These are phyloP conservation scores for Physaria fendleri DNA, from an alignment of 345 rosid genomes.

Conservation along the genomic window DNA sequence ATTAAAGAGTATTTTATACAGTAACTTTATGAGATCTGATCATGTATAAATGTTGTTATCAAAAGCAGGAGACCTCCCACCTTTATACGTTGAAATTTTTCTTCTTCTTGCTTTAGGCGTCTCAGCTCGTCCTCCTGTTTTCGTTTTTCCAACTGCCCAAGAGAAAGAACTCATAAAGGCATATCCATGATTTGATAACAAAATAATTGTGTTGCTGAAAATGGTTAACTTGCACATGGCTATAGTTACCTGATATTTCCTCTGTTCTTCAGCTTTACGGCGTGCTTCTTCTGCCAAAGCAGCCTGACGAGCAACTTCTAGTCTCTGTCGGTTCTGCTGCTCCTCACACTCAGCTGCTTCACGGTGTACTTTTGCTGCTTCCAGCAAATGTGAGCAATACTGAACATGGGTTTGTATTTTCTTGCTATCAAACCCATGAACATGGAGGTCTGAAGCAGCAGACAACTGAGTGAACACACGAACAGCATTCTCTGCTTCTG, in stretches of 20 bases:
- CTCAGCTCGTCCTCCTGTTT: constrained; percentile 89
- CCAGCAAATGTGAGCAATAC: constrained; percentile 91
- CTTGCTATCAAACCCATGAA: constrained; percentile 94
- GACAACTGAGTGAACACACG: constrained; percentile 78
- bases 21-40: background rate
- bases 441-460: constrained; percentile 86
- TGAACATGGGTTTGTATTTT: constrained; percentile 95
- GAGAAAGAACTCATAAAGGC: constrained; percentile 15
- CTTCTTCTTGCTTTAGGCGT: constrained; percentile 83
- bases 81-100: constrained; percentile 81
- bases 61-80: constrained; percentile 33
- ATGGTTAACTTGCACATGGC: constrained; percentile 2
- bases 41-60: background rate
- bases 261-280: constrained; percentile 94
- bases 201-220: background rate
- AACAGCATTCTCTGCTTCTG: constrained; percentile 93
- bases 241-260: constrained; percentile 69
- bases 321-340: constrained; percentile 83
- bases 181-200: background rate
- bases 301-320: constrained; percentile 92
- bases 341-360: constrained; percentile 94
- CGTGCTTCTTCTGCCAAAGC: constrained; percentile 98
- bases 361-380: constrained; percentile 87
- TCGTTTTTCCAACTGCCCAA: constrained; percentile 78
- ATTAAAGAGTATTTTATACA: background rate